Evolutionary conservation across 352 stramenopile species (phyloP).

Genomic region (Phytophthora gonapodyides): DNA sequence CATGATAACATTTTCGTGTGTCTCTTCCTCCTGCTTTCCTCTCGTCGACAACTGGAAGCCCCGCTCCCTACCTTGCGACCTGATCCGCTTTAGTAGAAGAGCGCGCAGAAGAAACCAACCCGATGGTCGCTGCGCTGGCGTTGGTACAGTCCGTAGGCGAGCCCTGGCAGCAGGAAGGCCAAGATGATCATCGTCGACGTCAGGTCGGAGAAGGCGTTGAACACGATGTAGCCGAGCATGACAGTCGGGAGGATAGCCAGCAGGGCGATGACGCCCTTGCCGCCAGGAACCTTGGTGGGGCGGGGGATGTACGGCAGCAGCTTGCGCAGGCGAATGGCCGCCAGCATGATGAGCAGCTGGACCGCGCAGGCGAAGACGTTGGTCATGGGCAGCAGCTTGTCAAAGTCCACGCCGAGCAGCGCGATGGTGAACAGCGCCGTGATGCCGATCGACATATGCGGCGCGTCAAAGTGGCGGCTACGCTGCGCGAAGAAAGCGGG

Average conservation of each 20-base stretch:
- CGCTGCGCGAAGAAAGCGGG: constrained; percentile 72
- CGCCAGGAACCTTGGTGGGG: constrained; percentile 44
- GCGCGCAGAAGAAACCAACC: not conserved
- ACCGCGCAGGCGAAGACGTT: constrained; percentile 88
- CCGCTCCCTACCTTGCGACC: not conserved
- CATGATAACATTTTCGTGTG: not conserved
- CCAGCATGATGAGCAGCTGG: constrained; percentile 84
- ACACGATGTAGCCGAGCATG: constrained; percentile 30
- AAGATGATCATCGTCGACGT: constrained; percentile 35
- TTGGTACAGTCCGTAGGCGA: constrained; percentile 36
- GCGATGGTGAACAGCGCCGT: constrained; percentile 35
- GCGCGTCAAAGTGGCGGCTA: constrained; percentile 34
- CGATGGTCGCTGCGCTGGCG: not conserved
- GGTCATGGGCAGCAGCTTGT: constrained; percentile 74
- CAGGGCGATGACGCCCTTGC: constrained; percentile 9
- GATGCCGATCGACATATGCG: constrained; percentile 38
- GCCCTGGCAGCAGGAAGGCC: constrained; percentile 34
- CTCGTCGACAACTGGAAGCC: too few relatives aligned
- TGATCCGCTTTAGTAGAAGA: constrained; percentile 1
- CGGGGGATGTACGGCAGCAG: constrained; percentile 98
- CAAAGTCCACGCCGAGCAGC: constrained; percentile 44
- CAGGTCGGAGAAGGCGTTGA: constrained; percentile 26
- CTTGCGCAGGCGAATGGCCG: constrained; percentile 92
- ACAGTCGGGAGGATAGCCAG: constrained; percentile 21
- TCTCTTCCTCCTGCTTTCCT: too few relatives aligned